phyloP scores from a whole-genome alignment of 768 basidiomycete genomes.

The Xerocomus potaroensis region DNA sequence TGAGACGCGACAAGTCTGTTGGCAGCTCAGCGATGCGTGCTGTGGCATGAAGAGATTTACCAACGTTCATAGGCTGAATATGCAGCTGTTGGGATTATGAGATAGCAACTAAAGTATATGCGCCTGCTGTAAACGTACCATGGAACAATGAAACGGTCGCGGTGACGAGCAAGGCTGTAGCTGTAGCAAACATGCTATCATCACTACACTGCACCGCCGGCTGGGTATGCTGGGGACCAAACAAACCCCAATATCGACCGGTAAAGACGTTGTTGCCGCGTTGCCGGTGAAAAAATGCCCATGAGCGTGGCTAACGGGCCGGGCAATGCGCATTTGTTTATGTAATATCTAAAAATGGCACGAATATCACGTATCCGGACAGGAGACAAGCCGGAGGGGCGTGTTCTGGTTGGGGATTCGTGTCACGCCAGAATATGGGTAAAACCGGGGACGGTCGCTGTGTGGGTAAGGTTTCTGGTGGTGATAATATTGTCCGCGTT shows the following conservation, averaged over 20 bases:
- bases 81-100: conserved; percentile 45
- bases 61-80: conserved; percentile 79
- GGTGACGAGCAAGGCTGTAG: conserved; percentile 42
- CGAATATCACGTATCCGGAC: too few relatives aligned
- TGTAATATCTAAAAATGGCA: too few relatives aligned
- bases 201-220: not conserved
- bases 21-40: conserved; percentile 2
- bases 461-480: not conserved
- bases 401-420: too few relatives aligned
- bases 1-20: conserved; percentile 70
- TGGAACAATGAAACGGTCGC: conserved; percentile 51
- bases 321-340: too few relatives aligned
- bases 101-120: not conserved
- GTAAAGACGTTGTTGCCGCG: too few relatives aligned
- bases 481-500: not conserved
- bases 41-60: conserved; percentile 27
- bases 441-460: too few relatives aligned
- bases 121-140: conserved; percentile 38
- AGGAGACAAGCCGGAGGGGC: too few relatives aligned
- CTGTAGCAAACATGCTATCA: conserved; percentile 42
- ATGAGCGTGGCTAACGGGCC: too few relatives aligned
- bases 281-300: too few relatives aligned
- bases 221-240: conserved; percentile 13
- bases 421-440: too few relatives aligned
- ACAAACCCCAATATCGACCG: too few relatives aligned